Evolutionary conservation across 441 rosid genomes (phyloP), one percentile per base, ranked within the genome.

Genomic region (Mallotus repandus): DNA sequence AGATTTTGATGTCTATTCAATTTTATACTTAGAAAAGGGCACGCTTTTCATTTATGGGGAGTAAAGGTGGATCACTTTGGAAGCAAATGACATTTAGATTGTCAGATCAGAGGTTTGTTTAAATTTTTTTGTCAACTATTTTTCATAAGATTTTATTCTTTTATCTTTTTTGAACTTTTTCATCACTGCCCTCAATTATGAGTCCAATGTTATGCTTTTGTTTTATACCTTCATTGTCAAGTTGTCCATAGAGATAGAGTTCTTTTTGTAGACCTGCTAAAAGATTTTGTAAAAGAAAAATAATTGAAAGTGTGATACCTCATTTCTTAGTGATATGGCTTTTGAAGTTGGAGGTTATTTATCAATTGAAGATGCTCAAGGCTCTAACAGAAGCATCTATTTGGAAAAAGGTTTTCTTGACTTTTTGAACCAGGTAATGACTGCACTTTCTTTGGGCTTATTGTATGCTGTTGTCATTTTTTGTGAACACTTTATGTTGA

Each of bases 11-110:
- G 18, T 62, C 21, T 11, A 21, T 58, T 71, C 19, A 3, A 52
- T n/a, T 16, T 55, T 32, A 60, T 79, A 52, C 78, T 56, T 84
- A 96, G 98, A 84, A 80, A 79, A 86, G 98, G 84, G 98, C 97
- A 18, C 86, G 96, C 69, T 93, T 93, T 81, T 96, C 99, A 0
- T 90, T 91, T 81, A 90, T 96, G 97, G 99, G 99, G 49, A 91
- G 93, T 69, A 91, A 86, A 87, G 97, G 97, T 48, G 98, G 97
- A 86, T 83, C 94, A 66, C 97, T 96, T 76, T 96, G 97, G 99
- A 91, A 88, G 88, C 94, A 89, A 78, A 72, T 91, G 89, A 89
- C 93, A 48, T 96, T 83, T 84, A 88, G 86, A 82, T 84, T 96
- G 79, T 83, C 90, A 29, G 86, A 88, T 73, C 79, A 84, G 78